Evolutionary conservation across 345 rosid genomes (phyloP), one percentile per base, ranked within the genome.

Genomic region (Excoecaria cochinchinensis): DNA sequence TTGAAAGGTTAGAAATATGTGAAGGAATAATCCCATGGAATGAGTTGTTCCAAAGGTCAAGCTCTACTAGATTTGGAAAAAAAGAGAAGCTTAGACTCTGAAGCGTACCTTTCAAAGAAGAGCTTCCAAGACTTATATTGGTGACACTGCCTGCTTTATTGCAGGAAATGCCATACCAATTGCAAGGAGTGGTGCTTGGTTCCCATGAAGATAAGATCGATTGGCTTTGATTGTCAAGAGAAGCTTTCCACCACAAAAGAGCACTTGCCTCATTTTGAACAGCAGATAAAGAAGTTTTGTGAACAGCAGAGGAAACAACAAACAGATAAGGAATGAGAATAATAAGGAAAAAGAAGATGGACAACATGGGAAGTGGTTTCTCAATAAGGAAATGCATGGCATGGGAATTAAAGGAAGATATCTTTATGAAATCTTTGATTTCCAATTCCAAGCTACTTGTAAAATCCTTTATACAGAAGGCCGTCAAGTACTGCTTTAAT

Each of bases 91-190:
- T 67, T 74, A 78, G 58, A 62, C 46, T 62, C 46, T 62, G 67
- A 62, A 62, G 67, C 44, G 44, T 60, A 62, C 67, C 67, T 22
- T 50, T 62, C 39, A 62, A 38, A 62, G 44, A 44, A 13, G 57
- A 3, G 42, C 44, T 55, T 44, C 60, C 22, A 22, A 78, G 76
- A 62, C 70, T 82, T 39, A 82, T 63, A 65, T 47, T 58, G 8
- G 56, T 42, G 64, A 81, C 58, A 51, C 78, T 74, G 13, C 78
- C 78, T 0, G 62, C 42, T 4, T 11, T 36, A n/a, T 77, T 31
- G 68, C 84, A 81, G 50, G 61, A 9, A 31, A 77, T 70, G 11
- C 84, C 81, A 48, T 48, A 16, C 84, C 84, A 62, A 13, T 38
- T 77, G 5, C 40, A 31, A 61, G 77, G 73, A 7, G 75, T 57